These are phyloP conservation scores for Rhododendron henanense DNA, from an alignment of 148 eudicot species.

Conservation along the genomic window DNA sequence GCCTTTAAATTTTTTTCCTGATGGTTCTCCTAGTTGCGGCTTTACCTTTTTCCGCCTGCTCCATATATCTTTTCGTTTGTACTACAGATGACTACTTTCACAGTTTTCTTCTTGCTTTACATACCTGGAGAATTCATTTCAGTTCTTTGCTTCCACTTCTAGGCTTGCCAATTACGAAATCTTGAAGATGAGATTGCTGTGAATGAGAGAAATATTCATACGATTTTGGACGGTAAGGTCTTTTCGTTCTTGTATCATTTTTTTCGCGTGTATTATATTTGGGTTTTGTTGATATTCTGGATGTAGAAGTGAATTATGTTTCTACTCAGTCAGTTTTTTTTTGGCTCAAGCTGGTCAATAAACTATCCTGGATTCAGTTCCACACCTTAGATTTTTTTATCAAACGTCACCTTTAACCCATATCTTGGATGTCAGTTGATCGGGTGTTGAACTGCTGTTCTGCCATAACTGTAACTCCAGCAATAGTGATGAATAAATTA, in stretches of 20 bases:
- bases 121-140: background rate
- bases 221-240: conserved; percentile 43
- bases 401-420: background rate
- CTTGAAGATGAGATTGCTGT: conserved; percentile 43
- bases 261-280: background rate
- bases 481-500: background rate
- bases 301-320: background rate
- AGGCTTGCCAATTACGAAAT: conserved; percentile 41
- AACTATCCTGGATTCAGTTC: background rate
- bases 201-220: conserved; percentile 45
- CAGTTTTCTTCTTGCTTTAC: background rate
- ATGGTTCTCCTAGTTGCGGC: background rate
- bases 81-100: background rate
- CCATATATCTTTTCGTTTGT: background rate
- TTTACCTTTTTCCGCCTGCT: background rate
- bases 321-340: background rate
- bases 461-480: background rate
- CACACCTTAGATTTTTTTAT: background rate
- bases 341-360: background rate
- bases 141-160: conserved; percentile 13
- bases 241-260: conserved; percentile 9
- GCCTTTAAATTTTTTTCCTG: background rate
- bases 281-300: background rate
- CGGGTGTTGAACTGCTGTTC: background rate
- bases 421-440: background rate